These are phyloP conservation scores for Penicillium coffeae DNA, from an alignment of 495 filamentous ascomycete species.

Conservation along the genomic window DNA sequence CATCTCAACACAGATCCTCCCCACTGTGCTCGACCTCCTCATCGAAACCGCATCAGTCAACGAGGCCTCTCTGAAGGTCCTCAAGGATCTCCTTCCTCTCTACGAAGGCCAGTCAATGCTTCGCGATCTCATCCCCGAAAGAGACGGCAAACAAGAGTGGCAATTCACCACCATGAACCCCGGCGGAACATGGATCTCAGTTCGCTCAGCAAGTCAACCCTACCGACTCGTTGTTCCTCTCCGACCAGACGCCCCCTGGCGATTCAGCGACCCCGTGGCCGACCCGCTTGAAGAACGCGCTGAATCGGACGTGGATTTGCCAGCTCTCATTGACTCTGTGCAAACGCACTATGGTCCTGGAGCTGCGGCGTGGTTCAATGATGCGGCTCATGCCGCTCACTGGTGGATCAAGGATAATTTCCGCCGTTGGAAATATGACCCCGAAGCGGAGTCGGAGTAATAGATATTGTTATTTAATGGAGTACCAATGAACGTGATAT, in stretches of 20 bases:
- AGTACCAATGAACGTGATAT: too few relatives aligned
- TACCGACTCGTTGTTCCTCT: slow-evolving; percentile 38
- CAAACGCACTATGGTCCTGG: slow-evolving; percentile 20
- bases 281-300: slow-evolving; percentile 23
- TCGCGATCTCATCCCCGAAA: slow-evolving; percentile 20
- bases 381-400: slow-evolving; percentile 31
- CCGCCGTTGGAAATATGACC: slow-evolving; percentile 15
- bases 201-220: slow-evolving; percentile 30
- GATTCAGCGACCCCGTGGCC: slow-evolving; percentile 30
- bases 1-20: slow-evolving; percentile 35
- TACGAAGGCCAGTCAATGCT: slow-evolving; percentile 42
- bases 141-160: slow-evolving; percentile 26
- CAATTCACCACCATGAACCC: slow-evolving; percentile 42
- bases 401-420: slow-evolving; percentile 34
- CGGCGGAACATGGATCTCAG: slow-evolving; percentile 32
- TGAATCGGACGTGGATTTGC: slow-evolving; percentile 18
- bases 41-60: slow-evolving; percentile 32
- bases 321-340: slow-evolving; percentile 20
- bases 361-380: slow-evolving; percentile 30
- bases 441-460: not conserved
- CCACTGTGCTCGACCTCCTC: slow-evolving; percentile 41
- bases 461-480: too few relatives aligned
- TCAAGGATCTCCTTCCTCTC: slow-evolving; percentile 29
- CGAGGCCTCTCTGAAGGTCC: slow-evolving; percentile 15
- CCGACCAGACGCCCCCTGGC: slow-evolving; percentile 26